Percentiles rank a stretch among this genome's conserved stretches.
phyloP scores from a whole-genome alignment of 78 protist species.

The Isochrysis galbana region DNA sequence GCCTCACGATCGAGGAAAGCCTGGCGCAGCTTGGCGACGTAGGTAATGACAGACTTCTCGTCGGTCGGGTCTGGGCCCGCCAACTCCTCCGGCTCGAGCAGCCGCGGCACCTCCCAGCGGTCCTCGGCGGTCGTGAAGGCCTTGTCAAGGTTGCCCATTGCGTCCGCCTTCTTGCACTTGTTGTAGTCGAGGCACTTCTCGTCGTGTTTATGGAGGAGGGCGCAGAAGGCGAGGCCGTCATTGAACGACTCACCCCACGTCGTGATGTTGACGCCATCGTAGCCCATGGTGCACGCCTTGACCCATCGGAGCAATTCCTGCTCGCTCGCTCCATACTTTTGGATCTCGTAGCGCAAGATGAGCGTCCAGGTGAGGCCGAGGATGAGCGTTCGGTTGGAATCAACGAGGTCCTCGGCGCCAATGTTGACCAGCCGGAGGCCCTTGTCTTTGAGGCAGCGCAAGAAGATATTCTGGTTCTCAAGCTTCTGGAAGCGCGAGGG shows the following conservation, averaged over 20 bases:
- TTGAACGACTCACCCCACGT: not conserved
- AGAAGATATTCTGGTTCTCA: conserved; percentile 64
- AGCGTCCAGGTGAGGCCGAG: conserved; percentile 82
- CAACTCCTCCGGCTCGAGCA: conserved; percentile 5
- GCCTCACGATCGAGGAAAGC: not conserved
- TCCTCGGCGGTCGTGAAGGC: not conserved
- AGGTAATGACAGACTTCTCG: not conserved
- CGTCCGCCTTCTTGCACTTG: not conserved
- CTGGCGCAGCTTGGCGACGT: conserved; percentile 4
- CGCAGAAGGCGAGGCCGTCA: conserved; percentile 8
- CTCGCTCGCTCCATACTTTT: conserved; percentile 29
- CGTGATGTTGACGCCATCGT: not conserved
- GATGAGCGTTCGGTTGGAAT: conserved; percentile 68
- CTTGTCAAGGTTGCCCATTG: not conserved
- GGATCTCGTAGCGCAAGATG: conserved; percentile 78
- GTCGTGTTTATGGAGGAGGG: not conserved
- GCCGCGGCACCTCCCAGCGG: not conserved
- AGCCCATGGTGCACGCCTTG: not conserved
- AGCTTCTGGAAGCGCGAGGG: conserved; percentile 67
- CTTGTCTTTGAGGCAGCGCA: conserved; percentile 57
- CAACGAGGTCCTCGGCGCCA: conserved; percentile 74
- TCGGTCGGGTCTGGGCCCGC: not conserved
- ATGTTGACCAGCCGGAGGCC: conserved; percentile 74
- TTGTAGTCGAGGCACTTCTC: not conserved
- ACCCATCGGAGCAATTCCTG: not conserved